Percentiles rank a stretch among this genome's conserved stretches.
These are phyloP conservation scores for Heterobasidion occidentale DNA, from an alignment of 1,284 basidiomycete species.

Conservation along the genomic window DNA sequence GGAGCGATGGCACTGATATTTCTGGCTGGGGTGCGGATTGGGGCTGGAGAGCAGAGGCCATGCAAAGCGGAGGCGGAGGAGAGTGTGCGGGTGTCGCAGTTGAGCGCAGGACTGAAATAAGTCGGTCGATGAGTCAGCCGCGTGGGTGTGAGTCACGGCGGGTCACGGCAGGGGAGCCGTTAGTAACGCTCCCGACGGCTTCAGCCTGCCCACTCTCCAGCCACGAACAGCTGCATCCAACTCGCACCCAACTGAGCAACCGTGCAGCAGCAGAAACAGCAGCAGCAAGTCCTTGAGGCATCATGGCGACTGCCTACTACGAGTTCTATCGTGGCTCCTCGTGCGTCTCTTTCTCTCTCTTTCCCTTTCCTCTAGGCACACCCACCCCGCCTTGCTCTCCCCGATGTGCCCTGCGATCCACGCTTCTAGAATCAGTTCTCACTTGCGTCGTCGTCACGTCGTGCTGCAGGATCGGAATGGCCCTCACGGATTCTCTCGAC, in stretches of 20 bases:
- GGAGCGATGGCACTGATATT: too few species aligned
- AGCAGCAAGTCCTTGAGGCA: too few species aligned
- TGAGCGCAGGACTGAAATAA: background rate
- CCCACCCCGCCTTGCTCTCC: background rate
- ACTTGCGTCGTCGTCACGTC: too few species aligned
- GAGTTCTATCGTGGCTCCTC: conserved; percentile 88
- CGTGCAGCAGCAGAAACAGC: too few species aligned
- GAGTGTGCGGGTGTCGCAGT: background rate
- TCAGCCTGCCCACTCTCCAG: too few species aligned
- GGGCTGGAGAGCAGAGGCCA: background rate
- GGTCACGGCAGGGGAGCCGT: background rate
- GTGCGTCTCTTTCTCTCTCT: conserved; percentile 40
- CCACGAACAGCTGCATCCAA: too few species aligned
- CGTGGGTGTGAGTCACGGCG: conserved; percentile 5
- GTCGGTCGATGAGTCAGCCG: background rate
- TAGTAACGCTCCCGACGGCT: too few species aligned
- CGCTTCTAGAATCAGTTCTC: too few species aligned
- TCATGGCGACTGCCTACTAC: conserved; percentile 78
- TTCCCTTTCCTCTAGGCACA: conserved; percentile 4
- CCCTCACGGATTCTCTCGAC: conserved; percentile 97
- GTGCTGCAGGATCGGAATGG: conserved; percentile 81
- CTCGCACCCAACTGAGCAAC: too few species aligned
- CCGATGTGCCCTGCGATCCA: too few species aligned
- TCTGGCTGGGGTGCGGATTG: background rate
- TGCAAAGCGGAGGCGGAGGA: background rate